phyloP scores from a whole-genome alignment of 2,329 filamentous ascomycete genomes.

The Lecanicillium sp. region DNA sequence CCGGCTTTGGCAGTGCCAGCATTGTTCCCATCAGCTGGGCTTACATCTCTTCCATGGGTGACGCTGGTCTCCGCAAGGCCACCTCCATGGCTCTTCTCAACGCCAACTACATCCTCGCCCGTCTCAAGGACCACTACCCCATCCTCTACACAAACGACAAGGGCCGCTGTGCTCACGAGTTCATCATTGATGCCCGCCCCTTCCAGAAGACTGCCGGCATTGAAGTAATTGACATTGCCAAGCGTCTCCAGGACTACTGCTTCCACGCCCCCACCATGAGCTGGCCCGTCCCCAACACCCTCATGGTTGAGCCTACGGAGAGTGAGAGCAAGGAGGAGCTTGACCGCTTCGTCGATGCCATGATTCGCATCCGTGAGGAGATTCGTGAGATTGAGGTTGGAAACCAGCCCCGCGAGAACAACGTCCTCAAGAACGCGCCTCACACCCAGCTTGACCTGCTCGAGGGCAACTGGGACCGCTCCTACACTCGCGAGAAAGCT shows the following conservation, averaged over 20 bases:
- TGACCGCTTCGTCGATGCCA: constrained; percentile 84
- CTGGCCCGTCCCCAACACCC: constrained; percentile 88
- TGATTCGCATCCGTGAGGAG: constrained; percentile 79
- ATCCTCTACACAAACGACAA: constrained; percentile 91
- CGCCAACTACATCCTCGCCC: constrained; percentile 91
- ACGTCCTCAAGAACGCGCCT: constrained; percentile 83
- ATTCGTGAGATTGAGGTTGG: constrained; percentile 79
- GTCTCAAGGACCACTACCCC: constrained; percentile 75
- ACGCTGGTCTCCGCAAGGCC: constrained; percentile 71
- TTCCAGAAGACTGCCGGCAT: constrained; percentile 79
- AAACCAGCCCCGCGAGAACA: constrained; percentile 62
- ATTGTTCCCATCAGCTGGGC: constrained; percentile 93
- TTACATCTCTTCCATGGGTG: constrained; percentile 90
- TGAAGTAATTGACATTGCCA: constrained; percentile 91
- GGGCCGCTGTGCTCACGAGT: constrained; percentile 89
- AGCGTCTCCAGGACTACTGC: constrained; percentile 92
- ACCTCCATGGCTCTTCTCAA: constrained; percentile 92
- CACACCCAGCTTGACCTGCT: constrained; percentile 80
- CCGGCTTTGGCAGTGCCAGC: constrained; percentile 79
- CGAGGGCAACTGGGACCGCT: constrained; percentile 63
- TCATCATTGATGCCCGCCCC: constrained; percentile 81
- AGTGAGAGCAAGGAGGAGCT: constrained; percentile 87
- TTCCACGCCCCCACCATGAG: constrained; percentile 98
- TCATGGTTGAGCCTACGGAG: constrained; percentile 98
- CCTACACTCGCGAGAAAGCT: constrained; percentile 72